These are phyloP conservation scores for Chlorella sorokiniana DNA, from an alignment of 139 green algal genomes.

Conservation along the genomic window DNA sequence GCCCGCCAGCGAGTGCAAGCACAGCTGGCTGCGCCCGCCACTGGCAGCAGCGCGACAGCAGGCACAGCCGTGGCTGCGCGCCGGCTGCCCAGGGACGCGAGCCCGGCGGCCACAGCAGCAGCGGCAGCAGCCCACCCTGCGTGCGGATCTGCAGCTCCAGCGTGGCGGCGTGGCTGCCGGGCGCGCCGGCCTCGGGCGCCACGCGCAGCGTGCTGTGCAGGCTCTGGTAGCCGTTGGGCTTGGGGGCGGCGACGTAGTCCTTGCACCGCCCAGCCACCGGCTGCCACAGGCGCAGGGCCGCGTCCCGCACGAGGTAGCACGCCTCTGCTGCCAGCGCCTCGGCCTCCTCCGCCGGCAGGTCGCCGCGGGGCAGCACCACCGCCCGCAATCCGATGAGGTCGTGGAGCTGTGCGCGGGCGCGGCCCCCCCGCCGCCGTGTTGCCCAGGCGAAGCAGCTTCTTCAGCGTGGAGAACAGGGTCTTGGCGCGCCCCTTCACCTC, in stretches of 20 bases:
- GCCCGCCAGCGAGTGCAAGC: too few species aligned
- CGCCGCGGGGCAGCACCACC: conserved; percentile 68
- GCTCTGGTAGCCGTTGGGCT: conserved; percentile 90
- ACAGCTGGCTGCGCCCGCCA: too few species aligned
- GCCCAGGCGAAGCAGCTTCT: conserved; percentile 89
- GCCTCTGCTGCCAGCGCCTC: conserved; percentile 38
- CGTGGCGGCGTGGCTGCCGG: not conserved
- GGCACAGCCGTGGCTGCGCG: too few species aligned
- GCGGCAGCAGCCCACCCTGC: conserved; percentile 13
- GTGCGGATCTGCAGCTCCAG: conserved; percentile 85
- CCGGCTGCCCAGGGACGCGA: too few species aligned
- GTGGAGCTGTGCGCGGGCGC: conserved; percentile 73
- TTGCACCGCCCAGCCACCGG: conserved; percentile 71
- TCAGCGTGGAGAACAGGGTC: conserved; percentile 89
- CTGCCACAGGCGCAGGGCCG: conserved; percentile 72
- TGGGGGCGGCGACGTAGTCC: conserved; percentile 84
- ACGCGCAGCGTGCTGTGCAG: conserved; percentile 79
- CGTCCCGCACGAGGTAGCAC: conserved; percentile 81
- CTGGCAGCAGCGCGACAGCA: too few species aligned
- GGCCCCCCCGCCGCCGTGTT: conserved; percentile 67
- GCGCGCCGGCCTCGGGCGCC: not conserved
- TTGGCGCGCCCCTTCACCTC: conserved; percentile 73
- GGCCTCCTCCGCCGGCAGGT: conserved; percentile 24
- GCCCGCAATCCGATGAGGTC: conserved; percentile 92
- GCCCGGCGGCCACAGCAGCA: not conserved